These are phyloP conservation scores for Ceratocystis alfenasii DNA, from an alignment of 2,329 filamentous ascomycete genomes.

Conservation along the genomic window DNA sequence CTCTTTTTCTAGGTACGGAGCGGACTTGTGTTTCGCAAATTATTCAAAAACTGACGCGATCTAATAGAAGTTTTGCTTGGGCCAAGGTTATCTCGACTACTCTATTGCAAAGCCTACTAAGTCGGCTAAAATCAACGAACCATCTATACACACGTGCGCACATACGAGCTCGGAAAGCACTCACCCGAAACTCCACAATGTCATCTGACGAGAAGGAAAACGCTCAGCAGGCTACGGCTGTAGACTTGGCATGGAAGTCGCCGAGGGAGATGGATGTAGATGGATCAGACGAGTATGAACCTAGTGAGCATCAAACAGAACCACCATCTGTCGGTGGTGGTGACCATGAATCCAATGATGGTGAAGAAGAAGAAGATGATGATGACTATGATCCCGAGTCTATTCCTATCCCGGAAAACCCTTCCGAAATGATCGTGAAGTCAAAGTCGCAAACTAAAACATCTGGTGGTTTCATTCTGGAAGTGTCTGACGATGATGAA, in stretches of 20 bases:
- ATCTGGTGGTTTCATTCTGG: conserved; percentile 48
- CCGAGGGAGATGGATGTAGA: conserved; percentile 18
- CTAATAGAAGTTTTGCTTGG: background rate
- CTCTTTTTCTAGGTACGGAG: background rate
- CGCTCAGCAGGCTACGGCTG: conserved; percentile 9
- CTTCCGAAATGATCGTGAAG: conserved; percentile 27
- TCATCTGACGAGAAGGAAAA: conserved; percentile 16
- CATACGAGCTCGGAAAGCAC: background rate
- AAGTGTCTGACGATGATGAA: conserved; percentile 49
- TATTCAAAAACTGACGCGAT: background rate
- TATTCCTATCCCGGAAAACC: conserved; percentile 35
- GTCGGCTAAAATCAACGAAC: background rate
- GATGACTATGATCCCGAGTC: conserved; percentile 49
- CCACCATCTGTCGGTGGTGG: conserved; percentile 18
- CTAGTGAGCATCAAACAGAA: conserved; percentile 22
- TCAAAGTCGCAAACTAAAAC: conserved; percentile 43
- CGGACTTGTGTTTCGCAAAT: background rate
- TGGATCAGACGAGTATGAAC: conserved; percentile 22
- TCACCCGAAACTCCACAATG: background rate
- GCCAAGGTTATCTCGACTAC: background rate
- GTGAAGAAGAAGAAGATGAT: conserved; percentile 35
- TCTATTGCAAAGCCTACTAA: background rate
- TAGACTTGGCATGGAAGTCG: conserved; percentile 13
- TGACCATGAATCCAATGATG: conserved; percentile 20
- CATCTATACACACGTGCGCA: background rate